Conservation (phyloP, 2,329 filamentous ascomycete species). For the Knoxdaviesia proteae region DNA sequence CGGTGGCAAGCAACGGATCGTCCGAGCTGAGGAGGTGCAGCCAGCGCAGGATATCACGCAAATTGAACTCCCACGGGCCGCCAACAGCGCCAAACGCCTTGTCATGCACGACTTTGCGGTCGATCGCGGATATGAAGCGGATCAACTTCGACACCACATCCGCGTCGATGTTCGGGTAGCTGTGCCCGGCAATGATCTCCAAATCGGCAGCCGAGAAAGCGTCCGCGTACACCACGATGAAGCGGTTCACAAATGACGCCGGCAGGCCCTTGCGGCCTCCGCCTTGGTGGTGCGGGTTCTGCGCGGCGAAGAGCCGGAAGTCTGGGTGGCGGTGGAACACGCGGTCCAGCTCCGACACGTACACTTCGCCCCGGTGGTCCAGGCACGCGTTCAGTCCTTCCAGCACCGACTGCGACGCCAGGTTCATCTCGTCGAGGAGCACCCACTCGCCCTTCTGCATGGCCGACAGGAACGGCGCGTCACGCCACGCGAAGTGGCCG, state of each 20-base stretch:
- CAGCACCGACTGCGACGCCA: conserved; percentile 88
- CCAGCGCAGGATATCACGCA: conserved; percentile 82
- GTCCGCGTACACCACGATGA: conserved; percentile 94
- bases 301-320: conserved; percentile 89
- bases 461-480: conserved; percentile 83
- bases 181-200: conserved; percentile 56
- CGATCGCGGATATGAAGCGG: conserved; percentile 59
- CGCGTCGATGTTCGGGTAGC: conserved; percentile 44
- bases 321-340: conserved; percentile 76
- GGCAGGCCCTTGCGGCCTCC: conserved; percentile 88
- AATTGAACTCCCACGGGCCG: conserved; percentile 88
- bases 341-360: conserved; percentile 85
- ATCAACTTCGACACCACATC: conserved; percentile 48
- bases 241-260: conserved; percentile 91
- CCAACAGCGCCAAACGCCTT: conserved; percentile 39
- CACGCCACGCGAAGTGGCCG: conserved; percentile 84
- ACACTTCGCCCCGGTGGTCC: conserved; percentile 88
- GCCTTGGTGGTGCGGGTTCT: conserved; percentile 94
- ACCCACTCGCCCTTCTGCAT: conserved; percentile 98
- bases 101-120: conserved; percentile 43
- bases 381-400: conserved; percentile 93
- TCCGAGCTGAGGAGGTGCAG: conserved; percentile 44
- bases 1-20: conserved; percentile 34
- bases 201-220: conserved; percentile 68
- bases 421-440: conserved; percentile 92